Conservation (phyloP, 495 filamentous ascomycete species). For the Aeminium ludgeri region DNA sequence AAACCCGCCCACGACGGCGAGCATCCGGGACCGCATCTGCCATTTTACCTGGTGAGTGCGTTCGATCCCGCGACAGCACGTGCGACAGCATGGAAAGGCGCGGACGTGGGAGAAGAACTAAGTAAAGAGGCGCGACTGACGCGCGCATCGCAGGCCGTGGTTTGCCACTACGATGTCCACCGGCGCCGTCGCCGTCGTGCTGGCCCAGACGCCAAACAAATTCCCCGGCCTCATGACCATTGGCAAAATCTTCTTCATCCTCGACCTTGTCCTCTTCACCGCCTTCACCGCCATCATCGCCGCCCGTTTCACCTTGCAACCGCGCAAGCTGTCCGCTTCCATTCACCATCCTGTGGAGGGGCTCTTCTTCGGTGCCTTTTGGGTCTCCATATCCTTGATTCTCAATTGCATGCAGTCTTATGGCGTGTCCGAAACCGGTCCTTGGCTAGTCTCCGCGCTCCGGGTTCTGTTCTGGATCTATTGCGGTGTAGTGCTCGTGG, state of each 20-base stretch:
- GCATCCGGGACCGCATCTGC: not conserved
- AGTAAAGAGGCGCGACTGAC: too few species aligned
- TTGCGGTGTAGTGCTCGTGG: conserved; percentile 25
- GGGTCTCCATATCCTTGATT: conserved; percentile 15
- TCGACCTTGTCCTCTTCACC: conserved; percentile 40
- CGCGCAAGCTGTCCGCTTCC: not conserved
- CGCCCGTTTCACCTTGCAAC: conserved; percentile 18
- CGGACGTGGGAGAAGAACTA: too few species aligned
- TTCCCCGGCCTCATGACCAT: conserved; percentile 21
- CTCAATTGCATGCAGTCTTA: conserved; percentile 13
- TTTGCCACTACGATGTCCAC: conserved; percentile 21
- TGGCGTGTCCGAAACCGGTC: conserved; percentile 15
- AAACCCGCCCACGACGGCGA: too few species aligned
- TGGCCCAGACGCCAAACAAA: conserved; percentile 13
- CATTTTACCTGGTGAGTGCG: conserved; percentile 7
- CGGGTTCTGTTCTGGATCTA: conserved; percentile 38
- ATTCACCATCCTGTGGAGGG: conserved; percentile 18
- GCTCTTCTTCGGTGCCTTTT: conserved; percentile 14
- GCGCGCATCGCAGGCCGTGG: conserved; percentile 8
- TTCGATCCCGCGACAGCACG: not conserved
- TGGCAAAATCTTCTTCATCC: conserved; percentile 27
- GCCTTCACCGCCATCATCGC: conserved; percentile 34
- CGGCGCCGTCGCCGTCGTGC: conserved; percentile 14
- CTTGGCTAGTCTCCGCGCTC: conserved; percentile 28
- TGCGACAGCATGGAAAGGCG: not conserved